A percentile compares a stretch with the other conserved stretches of the same genome.
These are phyloP conservation scores for Monosporozyma yasuniensis DNA, from an alignment of 805 yeast species.

Conservation along the genomic window DNA sequence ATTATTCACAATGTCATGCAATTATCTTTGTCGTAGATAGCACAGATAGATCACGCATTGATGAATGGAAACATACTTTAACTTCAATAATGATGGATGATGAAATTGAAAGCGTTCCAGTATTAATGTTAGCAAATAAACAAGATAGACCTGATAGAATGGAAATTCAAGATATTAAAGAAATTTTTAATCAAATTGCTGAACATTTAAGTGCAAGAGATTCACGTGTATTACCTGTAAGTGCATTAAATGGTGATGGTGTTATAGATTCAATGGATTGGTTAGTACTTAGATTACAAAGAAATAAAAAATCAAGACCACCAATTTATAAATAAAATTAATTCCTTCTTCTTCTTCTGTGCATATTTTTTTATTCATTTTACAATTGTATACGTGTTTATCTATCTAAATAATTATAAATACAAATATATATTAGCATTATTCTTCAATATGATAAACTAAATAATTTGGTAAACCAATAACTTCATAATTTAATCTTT, in stretches of 20 bases:
- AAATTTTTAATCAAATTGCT: constrained; percentile 75
- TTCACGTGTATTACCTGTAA: constrained; percentile 78
- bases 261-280: constrained; percentile 82
- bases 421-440: background rate
- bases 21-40: constrained; percentile 89
- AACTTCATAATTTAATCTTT: constrained; percentile 82
- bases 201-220: constrained; percentile 85
- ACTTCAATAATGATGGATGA: constrained; percentile 48
- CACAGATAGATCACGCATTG: constrained; percentile 70
- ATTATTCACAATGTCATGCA: constrained; percentile 80
- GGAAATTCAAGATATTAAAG: constrained; percentile 72
- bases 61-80: constrained; percentile 69
- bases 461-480: constrained; percentile 90
- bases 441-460: constrained; percentile 86
- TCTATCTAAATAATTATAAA: too few species aligned
- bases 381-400: too few species aligned
- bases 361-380: constrained; percentile 2
- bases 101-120: constrained; percentile 68
- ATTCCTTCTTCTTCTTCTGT: background rate
- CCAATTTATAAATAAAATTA: constrained; percentile 26
- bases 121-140: constrained; percentile 90
- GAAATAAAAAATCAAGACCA: constrained; percentile 33
- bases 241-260: constrained; percentile 75
- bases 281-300: constrained; percentile 62
- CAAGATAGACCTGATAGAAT: constrained; percentile 69